Evolutionary conservation across 75 land plant species (phyloP), one percentile per base, ranked within the genome.

Genomic region (Ceratopteris richardii): DNA sequence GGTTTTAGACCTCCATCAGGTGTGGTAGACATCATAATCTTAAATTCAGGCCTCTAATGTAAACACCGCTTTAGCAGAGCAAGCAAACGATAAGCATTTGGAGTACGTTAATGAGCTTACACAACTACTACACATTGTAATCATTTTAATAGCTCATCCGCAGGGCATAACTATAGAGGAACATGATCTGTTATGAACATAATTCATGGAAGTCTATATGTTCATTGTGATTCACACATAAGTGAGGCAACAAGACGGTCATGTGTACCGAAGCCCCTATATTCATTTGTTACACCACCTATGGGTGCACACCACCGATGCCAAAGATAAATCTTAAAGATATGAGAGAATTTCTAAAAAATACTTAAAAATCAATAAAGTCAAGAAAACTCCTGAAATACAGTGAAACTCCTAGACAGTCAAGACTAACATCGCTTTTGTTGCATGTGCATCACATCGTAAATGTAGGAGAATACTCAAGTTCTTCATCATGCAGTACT

Each of bases 101-200:
- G 61, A 57, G 82, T 83, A 39, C 96, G 80, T 62, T 90, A 92
- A 72, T 90, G 96, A 58, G 92, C 96, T 68, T 90, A 90, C 73
- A 86, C 96, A 30, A 90, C 68, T 53, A 90, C 67, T 18, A 90
- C 74, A 63, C 66, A 80, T 18, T 81, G 71, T 23, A 82, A 66
- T 19, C 71, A 56, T 26, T 48, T 61, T 31, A 89, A 64, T n/a
- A 69, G 63, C 28, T 33, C 46, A 46, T 75, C 80, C 48, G 53
- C 60, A 77, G 82, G 77, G 52, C 65, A 85, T 57, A 77, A 79
- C 52, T 82, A 87, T 48, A 90, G 68, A 25, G 86, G 70, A 19
- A 76, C 77, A 57, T 80, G 61, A 44, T 90, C 96, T 11, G 93
- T 88, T 72, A 71, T 82, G 48, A 60, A 88, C 59, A 73, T 70